These are phyloP conservation scores for Ophiosphaerella narmari DNA, from an alignment of 2,329 filamentous ascomycete species.

Conservation along the genomic window DNA sequence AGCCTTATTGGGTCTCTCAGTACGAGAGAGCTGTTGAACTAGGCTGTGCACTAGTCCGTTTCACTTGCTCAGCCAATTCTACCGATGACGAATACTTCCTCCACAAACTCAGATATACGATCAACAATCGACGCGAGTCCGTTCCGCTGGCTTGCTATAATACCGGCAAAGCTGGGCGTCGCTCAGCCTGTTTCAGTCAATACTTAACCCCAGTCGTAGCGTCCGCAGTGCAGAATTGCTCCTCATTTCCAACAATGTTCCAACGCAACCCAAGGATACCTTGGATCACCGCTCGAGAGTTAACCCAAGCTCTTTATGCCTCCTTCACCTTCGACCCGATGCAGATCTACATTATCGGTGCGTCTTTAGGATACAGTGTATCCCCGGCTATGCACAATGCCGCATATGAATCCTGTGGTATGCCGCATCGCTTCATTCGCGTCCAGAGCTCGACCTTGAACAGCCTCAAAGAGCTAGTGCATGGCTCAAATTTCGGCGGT, in stretches of 20 bases:
- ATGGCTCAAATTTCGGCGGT: constrained; percentile 71
- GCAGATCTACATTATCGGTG: constrained; percentile 76
- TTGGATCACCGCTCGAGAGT: constrained; percentile 64
- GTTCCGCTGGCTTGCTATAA: constrained; percentile 68
- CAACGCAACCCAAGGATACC: constrained; percentile 47
- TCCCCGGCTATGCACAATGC: constrained; percentile 80
- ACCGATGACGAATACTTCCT: constrained; percentile 69
- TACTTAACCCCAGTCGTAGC: constrained; percentile 66
- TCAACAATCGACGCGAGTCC: constrained; percentile 50
- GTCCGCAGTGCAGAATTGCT: constrained; percentile 46
- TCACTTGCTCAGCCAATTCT: constrained; percentile 61
- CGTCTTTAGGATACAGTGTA: constrained; percentile 71
- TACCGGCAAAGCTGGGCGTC: constrained; percentile 64
- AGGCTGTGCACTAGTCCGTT: constrained; percentile 66
- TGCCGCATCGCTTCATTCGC: constrained; percentile 70
- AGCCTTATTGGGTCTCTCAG: constrained; percentile 58
- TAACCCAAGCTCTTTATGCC: constrained; percentile 68
- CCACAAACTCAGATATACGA: constrained; percentile 58
- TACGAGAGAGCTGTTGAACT: constrained; percentile 63
- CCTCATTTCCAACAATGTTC: constrained; percentile 44
- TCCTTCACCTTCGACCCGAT: constrained; percentile 71
- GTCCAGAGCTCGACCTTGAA: constrained; percentile 66
- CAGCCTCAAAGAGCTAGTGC: constrained; percentile 66
- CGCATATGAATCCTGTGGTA: constrained; percentile 68
- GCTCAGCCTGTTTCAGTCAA: constrained; percentile 69